A percentile compares a stretch with the other conserved stretches of the same genome.
These are phyloP conservation scores for Corchorus olitorius DNA, from an alignment of 345 rosid genomes.

Conservation along the genomic window DNA sequence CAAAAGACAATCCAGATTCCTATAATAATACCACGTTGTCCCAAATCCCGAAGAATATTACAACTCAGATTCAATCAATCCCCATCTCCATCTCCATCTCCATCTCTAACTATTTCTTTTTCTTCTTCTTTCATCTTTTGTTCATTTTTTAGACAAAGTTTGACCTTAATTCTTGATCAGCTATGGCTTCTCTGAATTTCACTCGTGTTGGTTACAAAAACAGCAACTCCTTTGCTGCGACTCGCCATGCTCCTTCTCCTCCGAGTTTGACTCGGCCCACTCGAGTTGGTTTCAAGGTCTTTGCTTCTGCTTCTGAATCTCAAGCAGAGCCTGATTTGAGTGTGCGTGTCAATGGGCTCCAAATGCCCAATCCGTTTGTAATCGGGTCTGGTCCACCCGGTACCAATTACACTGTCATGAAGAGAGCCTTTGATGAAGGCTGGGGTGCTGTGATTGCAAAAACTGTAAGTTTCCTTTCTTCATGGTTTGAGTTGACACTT, in stretches of 20 bases:
- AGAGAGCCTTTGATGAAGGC: slow-evolving; percentile 95
- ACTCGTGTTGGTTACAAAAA: slow-evolving; percentile 43
- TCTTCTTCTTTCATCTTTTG: background rate
- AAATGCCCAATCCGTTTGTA: slow-evolving; percentile 91
- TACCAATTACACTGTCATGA: slow-evolving; percentile 96
- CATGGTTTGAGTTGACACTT: background rate
- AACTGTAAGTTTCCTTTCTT: slow-evolving; percentile 54
- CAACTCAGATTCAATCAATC: slow-evolving; percentile 31
- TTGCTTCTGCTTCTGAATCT: slow-evolving; percentile 34
- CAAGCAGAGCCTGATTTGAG: slow-evolving; percentile 79
- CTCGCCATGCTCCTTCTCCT: slow-evolving; percentile 30
- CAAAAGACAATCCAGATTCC: background rate
- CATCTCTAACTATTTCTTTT: too few relatives aligned
- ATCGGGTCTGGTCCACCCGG: slow-evolving; percentile 99
- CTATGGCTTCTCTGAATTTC: slow-evolving; percentile 63
- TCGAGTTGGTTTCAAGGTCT: slow-evolving; percentile 57
- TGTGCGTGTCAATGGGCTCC: slow-evolving; percentile 79
- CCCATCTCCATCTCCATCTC: background rate
- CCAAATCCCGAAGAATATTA: slow-evolving; percentile 11
- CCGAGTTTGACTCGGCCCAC: slow-evolving; percentile 31
- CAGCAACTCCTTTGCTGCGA: slow-evolving; percentile 31
- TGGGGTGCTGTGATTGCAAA: slow-evolving; percentile 99
- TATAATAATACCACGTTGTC: slow-evolving; percentile 1
- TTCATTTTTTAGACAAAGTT: background rate
- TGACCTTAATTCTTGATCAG: background rate